phyloP scores from a whole-genome alignment of 2,329 filamentous ascomycete species.

The Stachybotrys elegans region DNA sequence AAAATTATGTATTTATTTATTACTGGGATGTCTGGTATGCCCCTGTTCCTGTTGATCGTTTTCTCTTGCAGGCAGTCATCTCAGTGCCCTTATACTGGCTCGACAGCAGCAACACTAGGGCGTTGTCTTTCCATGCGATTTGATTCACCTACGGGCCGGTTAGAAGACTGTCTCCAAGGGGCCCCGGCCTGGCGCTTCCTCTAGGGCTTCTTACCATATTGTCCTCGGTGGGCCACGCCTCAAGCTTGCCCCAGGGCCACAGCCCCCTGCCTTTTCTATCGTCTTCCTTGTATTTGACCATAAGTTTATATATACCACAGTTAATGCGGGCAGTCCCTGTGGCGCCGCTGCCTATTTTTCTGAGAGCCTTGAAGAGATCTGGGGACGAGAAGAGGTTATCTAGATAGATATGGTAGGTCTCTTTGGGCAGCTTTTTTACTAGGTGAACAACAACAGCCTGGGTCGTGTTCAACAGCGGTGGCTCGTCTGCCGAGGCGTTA shows the following conservation, averaged over 20 bases:
- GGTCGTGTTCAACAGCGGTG: neutral
- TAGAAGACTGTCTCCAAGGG: neutral
- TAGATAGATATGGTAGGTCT: neutral
- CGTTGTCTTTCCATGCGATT: neutral
- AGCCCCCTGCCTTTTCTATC: neutral
- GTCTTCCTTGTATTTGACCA: neutral
- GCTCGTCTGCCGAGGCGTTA: neutral
- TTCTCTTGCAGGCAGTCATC: constrained; percentile 1
- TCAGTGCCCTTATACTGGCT: constrained; percentile 1
- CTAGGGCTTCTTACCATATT: neutral
- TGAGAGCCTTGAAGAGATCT: neutral
- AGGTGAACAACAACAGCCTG: neutral
- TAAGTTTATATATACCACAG: neutral
- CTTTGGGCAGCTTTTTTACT: neutral
- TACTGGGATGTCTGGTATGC: too few species aligned
- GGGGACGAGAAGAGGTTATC: neutral
- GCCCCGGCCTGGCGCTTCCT: neutral
- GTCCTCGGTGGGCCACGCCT: neutral
- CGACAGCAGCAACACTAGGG: neutral
- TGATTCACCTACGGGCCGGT: neutral
- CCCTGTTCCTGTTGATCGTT: neutral
- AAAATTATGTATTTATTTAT: too few species aligned
- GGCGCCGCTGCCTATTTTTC: neutral
- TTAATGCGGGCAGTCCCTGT: neutral
- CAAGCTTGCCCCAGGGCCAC: neutral